Conservation (phyloP, 2,329 filamentous ascomycete species). For the Ascochyta koolunga region DNA sequence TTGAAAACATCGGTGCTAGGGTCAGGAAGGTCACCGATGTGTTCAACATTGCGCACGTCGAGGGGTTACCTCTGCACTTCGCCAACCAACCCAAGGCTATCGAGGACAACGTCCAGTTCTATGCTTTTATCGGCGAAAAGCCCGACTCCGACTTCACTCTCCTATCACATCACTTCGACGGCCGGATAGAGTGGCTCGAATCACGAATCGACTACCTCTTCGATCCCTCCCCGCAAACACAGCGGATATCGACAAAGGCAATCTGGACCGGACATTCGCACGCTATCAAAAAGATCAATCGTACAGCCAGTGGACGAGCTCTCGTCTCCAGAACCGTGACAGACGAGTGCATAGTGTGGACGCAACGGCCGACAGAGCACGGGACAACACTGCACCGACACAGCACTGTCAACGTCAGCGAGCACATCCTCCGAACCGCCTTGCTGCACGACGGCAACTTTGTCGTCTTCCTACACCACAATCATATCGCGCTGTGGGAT, state of each 20-base stretch:
- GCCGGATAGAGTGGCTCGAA: slow-evolving; percentile 81
- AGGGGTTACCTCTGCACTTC: slow-evolving; percentile 58
- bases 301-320: slow-evolving; percentile 80
- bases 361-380: slow-evolving; percentile 61
- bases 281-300: slow-evolving; percentile 82
- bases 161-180: slow-evolving; percentile 83
- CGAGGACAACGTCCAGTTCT: slow-evolving; percentile 70
- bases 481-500: slow-evolving; percentile 79
- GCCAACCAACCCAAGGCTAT: slow-evolving; percentile 36
- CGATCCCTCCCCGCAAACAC: slow-evolving; percentile 66
- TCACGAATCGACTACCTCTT: slow-evolving; percentile 80
- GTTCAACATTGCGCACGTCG: slow-evolving; percentile 85
- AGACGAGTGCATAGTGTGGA: slow-evolving; percentile 85
- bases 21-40: slow-evolving; percentile 69
- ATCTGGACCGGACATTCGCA: slow-evolving; percentile 85
- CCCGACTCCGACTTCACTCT: slow-evolving; percentile 71
- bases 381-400: slow-evolving; percentile 67
- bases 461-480: slow-evolving; percentile 78
- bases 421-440: slow-evolving; percentile 80
- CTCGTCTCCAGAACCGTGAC: slow-evolving; percentile 80
- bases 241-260: slow-evolving; percentile 66
- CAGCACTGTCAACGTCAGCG: slow-evolving; percentile 69
- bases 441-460: slow-evolving; percentile 78
- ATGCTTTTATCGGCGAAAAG: slow-evolving; percentile 71
- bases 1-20: slow-evolving; percentile 83